phyloP scores from a whole-genome alignment of 2,329 filamentous ascomycete species.

The Verticillium albo-atrum region DNA sequence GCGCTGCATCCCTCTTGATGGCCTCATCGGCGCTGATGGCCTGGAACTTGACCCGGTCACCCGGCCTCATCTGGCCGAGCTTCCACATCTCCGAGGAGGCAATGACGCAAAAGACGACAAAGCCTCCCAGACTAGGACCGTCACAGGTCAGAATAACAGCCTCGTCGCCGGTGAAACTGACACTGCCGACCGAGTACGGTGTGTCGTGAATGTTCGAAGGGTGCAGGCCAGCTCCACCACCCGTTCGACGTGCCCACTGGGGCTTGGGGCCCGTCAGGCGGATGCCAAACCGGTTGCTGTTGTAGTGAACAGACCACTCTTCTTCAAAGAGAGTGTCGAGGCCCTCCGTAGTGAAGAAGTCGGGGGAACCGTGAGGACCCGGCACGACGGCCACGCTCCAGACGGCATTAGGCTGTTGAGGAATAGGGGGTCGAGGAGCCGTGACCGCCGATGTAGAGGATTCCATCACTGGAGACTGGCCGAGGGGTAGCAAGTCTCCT shows the following conservation, averaged over 20 bases:
- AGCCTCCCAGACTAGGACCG: constrained; percentile 35
- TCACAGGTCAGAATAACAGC: constrained; percentile 33
- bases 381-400: constrained; percentile 29
- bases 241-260: constrained; percentile 30
- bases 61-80: constrained; percentile 33
- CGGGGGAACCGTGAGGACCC: constrained; percentile 32
- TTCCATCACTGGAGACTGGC: background rate
- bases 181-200: constrained; percentile 33
- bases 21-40: constrained; percentile 21
- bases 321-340: constrained; percentile 23
- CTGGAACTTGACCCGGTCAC: constrained; percentile 28
- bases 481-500: constrained; percentile 21
- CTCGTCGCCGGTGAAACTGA: constrained; percentile 38
- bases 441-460: background rate
- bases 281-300: constrained; percentile 34
- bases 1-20: constrained; percentile 14
- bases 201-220: constrained; percentile 37
- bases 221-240: constrained; percentile 32
- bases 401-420: constrained; percentile 16
- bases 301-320: constrained; percentile 33
- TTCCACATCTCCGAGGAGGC: constrained; percentile 35
- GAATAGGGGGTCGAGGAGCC: constrained; percentile 14
- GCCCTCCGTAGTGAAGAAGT: constrained; percentile 28
- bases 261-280: constrained; percentile 30
- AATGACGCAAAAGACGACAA: constrained; percentile 32